Evolutionary conservation across 257 asterid species (phyloP).

Genomic region (Leonotis leonurus): DNA sequence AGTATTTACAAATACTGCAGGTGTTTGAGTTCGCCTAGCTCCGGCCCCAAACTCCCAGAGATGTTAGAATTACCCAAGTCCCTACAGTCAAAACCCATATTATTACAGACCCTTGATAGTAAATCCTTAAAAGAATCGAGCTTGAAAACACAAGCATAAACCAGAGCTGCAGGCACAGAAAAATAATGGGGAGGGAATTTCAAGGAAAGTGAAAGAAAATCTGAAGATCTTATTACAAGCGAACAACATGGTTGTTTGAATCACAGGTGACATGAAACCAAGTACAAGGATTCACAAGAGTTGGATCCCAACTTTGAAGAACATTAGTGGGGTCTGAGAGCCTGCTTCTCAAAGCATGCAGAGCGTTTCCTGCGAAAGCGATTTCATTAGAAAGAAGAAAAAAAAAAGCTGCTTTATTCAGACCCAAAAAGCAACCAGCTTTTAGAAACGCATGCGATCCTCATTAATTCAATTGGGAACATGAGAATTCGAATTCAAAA

Average conservation of each 20-base stretch:
- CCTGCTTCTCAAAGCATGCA: constrained; percentile 69
- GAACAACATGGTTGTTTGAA: constrained; percentile 63
- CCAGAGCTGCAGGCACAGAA: neutral
- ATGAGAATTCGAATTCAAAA: neutral
- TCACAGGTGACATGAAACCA: constrained; percentile 94
- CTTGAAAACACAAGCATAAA: neutral
- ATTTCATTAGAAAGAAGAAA: neutral
- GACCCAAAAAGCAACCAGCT: neutral
- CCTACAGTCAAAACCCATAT: constrained; percentile 30
- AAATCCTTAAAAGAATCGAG: neutral
- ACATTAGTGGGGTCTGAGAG: constrained; percentile 74
- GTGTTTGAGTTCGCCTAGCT: constrained; percentile 80
- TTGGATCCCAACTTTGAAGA: constrained; percentile 93
- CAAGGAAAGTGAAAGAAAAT: neutral
- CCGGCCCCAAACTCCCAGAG: constrained; percentile 78
- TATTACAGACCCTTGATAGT: neutral
- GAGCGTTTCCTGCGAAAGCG: constrained; percentile 56
- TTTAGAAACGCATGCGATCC: constrained; percentile 1
- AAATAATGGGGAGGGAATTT: neutral
- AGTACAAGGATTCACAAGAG: constrained; percentile 92
- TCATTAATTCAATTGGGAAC: neutral
- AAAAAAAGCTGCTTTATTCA: neutral
- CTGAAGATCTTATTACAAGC: constrained; percentile 62
- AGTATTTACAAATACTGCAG: constrained; percentile 66
- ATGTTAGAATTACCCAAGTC: constrained; percentile 92